Evolutionary conservation across 768 basidiomycete species (phyloP), one percentile per base, ranked within the genome.

Genomic region (Polyporus arcularius): DNA sequence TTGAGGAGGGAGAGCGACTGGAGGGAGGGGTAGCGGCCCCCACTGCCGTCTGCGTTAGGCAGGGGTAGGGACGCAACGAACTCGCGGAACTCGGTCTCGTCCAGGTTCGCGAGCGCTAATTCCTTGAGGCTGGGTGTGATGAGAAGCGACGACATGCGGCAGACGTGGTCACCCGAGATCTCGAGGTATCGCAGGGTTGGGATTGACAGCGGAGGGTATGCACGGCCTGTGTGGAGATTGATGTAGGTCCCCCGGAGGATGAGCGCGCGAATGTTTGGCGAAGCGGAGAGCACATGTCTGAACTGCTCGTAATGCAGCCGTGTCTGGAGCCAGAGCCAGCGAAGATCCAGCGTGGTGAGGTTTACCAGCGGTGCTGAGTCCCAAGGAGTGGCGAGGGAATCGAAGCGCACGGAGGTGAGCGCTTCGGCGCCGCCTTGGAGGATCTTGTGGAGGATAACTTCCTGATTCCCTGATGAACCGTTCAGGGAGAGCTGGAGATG

Each of bases 21-120:
- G 10, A 69, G 63, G n/a, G 60, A 43, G 14, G 68, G 64, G 60
- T 69, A 67, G 7, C 63, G 64, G 28, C 50, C 46, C 28, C 59
- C 53, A n/a, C 38, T 48, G 40, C 49, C 32, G 32, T 46, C 52
- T n/a, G 40, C 41, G 43, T 28, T 47, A 28, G 60, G 41, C 18
- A 43, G 11, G 32, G 58, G 62, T 11, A 69, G 66, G 35, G 58
- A 65, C 35, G 57, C 59, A 48, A 67, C 61, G 48, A 69, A 61
- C 50, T 67, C 68, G 64, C 68, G 68, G 58, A 67, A 69, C 61
- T 69, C 68, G 54, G 63, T 62, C 57, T 69, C 66, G 61, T 69
- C 68, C 11, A 69, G 64, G 57, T 69, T 69, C 46, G 68, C 68
- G 48, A 69, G 68, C 40, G 64, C 58, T 45, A 69, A 64, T 53